Conservation (phyloP, 352 stramenopile species). For the Pythium apleroticum region DNA sequence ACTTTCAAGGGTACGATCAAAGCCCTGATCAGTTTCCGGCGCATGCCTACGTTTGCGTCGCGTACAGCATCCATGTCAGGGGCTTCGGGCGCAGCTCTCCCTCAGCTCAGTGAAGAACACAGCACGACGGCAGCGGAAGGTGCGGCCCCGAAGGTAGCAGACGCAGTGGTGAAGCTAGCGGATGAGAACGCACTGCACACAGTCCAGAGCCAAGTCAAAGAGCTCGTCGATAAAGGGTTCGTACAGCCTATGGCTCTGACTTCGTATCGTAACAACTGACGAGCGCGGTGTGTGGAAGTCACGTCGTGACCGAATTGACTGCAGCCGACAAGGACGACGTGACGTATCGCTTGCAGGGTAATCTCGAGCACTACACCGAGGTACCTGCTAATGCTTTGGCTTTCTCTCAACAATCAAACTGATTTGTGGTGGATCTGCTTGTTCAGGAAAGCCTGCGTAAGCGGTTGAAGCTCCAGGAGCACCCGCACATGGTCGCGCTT, state of each 20-base stretch:
- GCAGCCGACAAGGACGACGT: slow-evolving; percentile 30
- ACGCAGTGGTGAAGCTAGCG: slow-evolving; percentile 42
- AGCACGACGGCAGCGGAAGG: no score
- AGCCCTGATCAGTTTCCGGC: slow-evolving; percentile 56
- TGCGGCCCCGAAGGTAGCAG: slow-evolving; percentile 14
- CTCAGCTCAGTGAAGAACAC: not conserved
- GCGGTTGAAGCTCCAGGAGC: slow-evolving; percentile 50
- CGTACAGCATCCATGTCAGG: not conserved
- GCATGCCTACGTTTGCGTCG: slow-evolving; percentile 23
- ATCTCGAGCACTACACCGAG: slow-evolving; percentile 75
- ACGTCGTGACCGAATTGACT: slow-evolving; percentile 56
- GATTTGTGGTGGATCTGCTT: no score
- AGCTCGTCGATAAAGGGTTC: slow-evolving; percentile 59
- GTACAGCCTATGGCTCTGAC: not conserved
- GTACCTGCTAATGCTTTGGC: no score
- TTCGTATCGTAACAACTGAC: not conserved
- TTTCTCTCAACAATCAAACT: no score
- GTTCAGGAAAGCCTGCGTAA: slow-evolving; percentile 75
- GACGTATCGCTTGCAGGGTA: slow-evolving; percentile 64
- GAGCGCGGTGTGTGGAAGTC: slow-evolving; percentile 28
- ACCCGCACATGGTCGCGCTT: slow-evolving; percentile 66
- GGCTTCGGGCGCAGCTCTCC: not conserved
- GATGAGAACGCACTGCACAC: slow-evolving; percentile 32
- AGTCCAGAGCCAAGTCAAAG: slow-evolving; percentile 60
- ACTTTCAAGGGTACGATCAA: slow-evolving; percentile 72